Conservation (phyloP, 2,329 filamentous ascomycete species). For the Ophiostoma ips region DNA sequence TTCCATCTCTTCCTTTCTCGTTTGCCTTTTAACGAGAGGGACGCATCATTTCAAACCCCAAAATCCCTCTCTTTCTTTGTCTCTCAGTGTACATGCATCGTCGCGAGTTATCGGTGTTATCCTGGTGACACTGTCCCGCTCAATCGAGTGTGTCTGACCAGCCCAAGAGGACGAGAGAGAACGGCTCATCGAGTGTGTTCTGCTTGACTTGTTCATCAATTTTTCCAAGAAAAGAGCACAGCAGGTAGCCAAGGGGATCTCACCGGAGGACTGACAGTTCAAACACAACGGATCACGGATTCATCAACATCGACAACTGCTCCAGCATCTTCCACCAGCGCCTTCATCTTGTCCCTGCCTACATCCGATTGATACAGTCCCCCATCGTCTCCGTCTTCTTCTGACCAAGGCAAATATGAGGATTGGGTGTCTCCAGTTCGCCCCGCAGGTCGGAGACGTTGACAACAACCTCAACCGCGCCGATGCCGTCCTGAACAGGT, state of each 20-base stretch:
- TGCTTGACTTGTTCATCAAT: neutral
- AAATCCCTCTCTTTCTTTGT: no score
- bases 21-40: no score
- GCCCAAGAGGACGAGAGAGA: no score
- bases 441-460: constrained; percentile 54
- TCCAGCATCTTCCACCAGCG: neutral
- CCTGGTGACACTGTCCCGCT: no score
- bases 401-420: constrained; percentile 15
- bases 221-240: neutral
- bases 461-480: constrained; percentile 57
- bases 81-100: no score
- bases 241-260: neutral
- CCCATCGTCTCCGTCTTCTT: neutral
- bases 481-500: constrained; percentile 44
- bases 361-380: neutral
- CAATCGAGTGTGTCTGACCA: no score
- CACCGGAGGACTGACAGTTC: neutral
- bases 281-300: neutral
- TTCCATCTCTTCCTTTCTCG: no score
- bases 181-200: neutral
- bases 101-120: no score
- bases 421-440: constrained; percentile 50
- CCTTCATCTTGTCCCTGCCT: neutral
- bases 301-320: neutral
- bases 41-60: no score